Evolutionary conservation across 768 basidiomycete species (phyloP), one percentile per base, ranked within the genome.

Genomic region (Exsudoporus frostii): DNA sequence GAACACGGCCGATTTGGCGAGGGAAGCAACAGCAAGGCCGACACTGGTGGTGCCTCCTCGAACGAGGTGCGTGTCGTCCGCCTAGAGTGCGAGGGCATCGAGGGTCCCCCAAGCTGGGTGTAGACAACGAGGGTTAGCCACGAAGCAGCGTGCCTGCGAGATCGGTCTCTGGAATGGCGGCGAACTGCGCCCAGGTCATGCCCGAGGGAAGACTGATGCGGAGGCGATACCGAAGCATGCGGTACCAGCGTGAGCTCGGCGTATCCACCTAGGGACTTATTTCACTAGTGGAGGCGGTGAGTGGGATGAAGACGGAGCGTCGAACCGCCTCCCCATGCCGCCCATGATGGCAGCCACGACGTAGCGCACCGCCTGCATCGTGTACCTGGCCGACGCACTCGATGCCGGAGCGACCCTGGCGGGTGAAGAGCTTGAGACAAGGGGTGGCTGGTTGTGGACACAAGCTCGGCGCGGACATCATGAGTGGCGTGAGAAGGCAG

Each of bases 181-280:
- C 41, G 24, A 42, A 41, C 40, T 41, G 15, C 24, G 40, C 15
- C 40, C 15, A 25, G 9, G 40, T 41, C 24, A 41, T 41, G 8
- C 15, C 15, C 15, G 0, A 6, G 38, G 38, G 38, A 39, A 10
- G 32, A 5, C 11, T 33, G 15, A 63, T 57, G 9, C n/a, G 61
- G 36, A 24, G 59, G 64, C 11, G 65, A 66, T 32, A 67, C 65
- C 34, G 46, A 57, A 29, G 51, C 36, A 45, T 66, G 61, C 19
- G 61, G 68, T 10, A 65, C 47, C 46, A 63, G 58, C 19, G 62
- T 59, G 50, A 58, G 64, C 58, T 63, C 67, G 17, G 67, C 61
- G 50, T 65, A 9, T 42, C 41, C 25, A 42, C 17, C 24, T 10
- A 10, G 41, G 24, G 41, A 10, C 10, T 2, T 22, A 40, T 15